Evolutionary conservation across 1,284 basidiomycete genomes (phyloP).

Genomic region (Naganishia sp.): DNA sequence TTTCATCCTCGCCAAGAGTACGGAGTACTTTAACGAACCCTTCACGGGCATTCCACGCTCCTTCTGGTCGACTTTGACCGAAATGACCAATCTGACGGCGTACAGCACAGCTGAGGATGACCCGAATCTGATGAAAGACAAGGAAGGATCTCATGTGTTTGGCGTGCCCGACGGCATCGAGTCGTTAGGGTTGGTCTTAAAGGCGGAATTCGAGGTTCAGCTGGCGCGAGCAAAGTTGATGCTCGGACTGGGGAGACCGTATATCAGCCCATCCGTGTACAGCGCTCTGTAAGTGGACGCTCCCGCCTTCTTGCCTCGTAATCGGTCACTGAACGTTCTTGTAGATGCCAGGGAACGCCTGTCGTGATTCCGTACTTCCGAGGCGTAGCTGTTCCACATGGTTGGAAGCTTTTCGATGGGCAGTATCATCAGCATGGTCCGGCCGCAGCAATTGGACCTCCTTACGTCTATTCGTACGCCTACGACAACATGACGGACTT

Average conservation of each 20-base stretch:
- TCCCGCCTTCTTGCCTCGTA: background rate
- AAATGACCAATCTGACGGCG: conserved; percentile 38
- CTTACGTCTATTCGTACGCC: conserved; percentile 49
- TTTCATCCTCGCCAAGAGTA: conserved; percentile 48
- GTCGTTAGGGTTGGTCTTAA: conserved; percentile 36
- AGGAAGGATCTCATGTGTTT: conserved; percentile 32
- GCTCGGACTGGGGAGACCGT: conserved; percentile 47
- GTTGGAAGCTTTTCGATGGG: conserved; percentile 42
- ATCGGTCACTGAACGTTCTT: background rate
- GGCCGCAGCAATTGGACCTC: conserved; percentile 42
- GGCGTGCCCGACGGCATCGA: conserved; percentile 43
- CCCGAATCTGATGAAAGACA: background rate
- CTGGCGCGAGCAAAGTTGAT: conserved; percentile 43
- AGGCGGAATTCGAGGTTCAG: conserved; percentile 40
- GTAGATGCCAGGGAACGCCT: conserved; percentile 49
- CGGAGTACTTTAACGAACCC: conserved; percentile 37
- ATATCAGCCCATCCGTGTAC: conserved; percentile 48
- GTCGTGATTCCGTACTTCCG: conserved; percentile 47
- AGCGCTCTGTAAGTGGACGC: conserved; percentile 41
- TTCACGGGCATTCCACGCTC: conserved; percentile 31
- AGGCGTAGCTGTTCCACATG: conserved; percentile 35
- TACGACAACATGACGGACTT: conserved; percentile 29
- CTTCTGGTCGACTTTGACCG: conserved; percentile 39
- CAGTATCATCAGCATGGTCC: conserved; percentile 46
- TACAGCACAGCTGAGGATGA: conserved; percentile 41